These are phyloP conservation scores for Bothriochloa decipiens DNA, from an alignment of 176 grass and related monocot species.

Conservation along the genomic window DNA sequence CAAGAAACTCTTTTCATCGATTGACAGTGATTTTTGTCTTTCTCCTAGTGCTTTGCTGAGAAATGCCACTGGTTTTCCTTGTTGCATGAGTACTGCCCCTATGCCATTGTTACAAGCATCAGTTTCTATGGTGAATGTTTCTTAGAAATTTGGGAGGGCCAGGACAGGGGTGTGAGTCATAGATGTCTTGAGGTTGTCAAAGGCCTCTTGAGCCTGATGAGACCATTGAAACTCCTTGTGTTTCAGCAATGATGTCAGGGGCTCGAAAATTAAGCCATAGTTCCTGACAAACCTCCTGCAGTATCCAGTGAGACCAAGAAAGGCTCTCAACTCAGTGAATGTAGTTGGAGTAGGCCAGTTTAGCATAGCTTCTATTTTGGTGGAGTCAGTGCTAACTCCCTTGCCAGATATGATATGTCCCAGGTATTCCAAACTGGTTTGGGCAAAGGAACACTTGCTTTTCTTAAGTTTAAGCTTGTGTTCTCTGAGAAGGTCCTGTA, in stretches of 20 bases:
- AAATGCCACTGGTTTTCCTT: fast-evolving
- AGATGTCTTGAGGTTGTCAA: fast-evolving
- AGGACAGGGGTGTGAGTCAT: no score
- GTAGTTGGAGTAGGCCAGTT: not conserved
- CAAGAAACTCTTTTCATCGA: no score
- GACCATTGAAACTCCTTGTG: fast-evolving
- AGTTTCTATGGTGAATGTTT: no score
- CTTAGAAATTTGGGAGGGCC: no score
- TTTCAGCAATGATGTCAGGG: fast-evolving
- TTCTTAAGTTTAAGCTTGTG: no score
- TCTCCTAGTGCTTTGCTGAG: no score
- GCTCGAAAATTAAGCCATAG: fast-evolving
- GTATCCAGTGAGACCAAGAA: not conserved
- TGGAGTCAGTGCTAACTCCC: fast-evolving
- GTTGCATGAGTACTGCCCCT: no score
- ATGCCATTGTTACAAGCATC: no score
- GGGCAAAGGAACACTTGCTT: not conserved
- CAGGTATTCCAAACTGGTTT: not conserved
- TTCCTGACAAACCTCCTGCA: not conserved
- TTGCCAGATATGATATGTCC: no score
- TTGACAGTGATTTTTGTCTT: no score
- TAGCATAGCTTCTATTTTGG: not conserved
- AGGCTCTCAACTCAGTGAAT: not conserved
- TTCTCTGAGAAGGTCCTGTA: fast-evolving
- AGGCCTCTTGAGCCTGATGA: not conserved